phyloP scores from a whole-genome alignment of 805 yeast species.

The Priceomyces fermenticarens region DNA sequence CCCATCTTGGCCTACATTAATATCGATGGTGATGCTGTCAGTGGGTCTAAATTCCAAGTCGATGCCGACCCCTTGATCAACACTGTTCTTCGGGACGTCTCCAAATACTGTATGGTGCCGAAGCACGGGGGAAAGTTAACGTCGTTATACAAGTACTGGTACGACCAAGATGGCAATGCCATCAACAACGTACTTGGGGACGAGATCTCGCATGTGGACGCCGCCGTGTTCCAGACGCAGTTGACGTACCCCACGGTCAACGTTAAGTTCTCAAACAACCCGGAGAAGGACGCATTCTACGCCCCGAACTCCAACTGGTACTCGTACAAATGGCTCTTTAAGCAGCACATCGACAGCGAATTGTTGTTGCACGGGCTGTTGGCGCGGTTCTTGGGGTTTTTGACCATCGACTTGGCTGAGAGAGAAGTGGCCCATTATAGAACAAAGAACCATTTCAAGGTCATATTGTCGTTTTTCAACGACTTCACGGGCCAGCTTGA shows the following conservation, averaged over 20 bases:
- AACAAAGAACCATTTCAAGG: constrained; percentile 17
- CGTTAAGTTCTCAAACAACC: constrained; percentile 29
- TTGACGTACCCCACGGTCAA: constrained; percentile 29
- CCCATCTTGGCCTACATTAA: constrained; percentile 36
- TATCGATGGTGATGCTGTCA: constrained; percentile 36
- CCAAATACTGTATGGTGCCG: constrained; percentile 32
- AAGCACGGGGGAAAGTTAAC: constrained; percentile 16
- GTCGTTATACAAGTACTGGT: constrained; percentile 35
- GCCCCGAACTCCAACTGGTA: constrained; percentile 35
- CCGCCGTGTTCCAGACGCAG: constrained; percentile 30
- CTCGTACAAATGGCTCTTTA: constrained; percentile 28
- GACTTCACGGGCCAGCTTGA: constrained; percentile 11
- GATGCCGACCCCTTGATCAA: constrained; percentile 36
- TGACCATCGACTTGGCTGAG: constrained; percentile 34
- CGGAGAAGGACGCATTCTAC: constrained; percentile 24
- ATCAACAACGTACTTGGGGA: constrained; percentile 33
- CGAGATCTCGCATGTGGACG: constrained; percentile 19
- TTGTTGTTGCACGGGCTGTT: constrained; percentile 32
- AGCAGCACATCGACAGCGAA: constrained; percentile 22
- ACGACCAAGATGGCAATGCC: constrained; percentile 24
- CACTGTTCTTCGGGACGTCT: constrained; percentile 24
- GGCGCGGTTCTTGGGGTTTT: constrained; percentile 33
- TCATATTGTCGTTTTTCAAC: constrained; percentile 13
- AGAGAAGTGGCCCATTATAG: constrained; percentile 35
- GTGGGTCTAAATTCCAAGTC: constrained; percentile 34